These are phyloP conservation scores for Eryngium alpinum DNA, from an alignment of 140 eudicot genomes.

Conservation along the genomic window DNA sequence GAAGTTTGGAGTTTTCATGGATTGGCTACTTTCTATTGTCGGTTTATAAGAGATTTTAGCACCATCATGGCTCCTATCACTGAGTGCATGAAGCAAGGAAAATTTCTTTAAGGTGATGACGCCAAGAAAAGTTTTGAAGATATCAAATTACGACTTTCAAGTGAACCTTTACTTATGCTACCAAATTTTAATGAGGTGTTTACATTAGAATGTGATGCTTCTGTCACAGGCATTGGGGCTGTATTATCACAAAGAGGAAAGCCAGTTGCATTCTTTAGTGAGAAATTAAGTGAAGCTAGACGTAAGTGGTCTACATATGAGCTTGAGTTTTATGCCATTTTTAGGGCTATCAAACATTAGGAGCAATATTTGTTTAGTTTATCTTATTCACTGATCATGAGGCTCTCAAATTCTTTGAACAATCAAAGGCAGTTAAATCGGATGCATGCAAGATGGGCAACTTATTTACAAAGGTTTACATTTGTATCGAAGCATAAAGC, in stretches of 20 bases:
- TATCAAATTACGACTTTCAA: background rate
- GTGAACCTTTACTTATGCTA: background rate
- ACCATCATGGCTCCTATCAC: background rate
- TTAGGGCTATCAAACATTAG: constrained; percentile 5
- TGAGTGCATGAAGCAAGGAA: background rate
- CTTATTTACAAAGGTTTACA: background rate
- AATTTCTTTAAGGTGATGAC: background rate
- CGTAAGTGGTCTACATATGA: too few relatives aligned
- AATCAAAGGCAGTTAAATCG: background rate
- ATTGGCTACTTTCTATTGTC: background rate
- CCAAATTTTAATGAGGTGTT: background rate
- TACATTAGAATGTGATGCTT: background rate
- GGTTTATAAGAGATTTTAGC: background rate
- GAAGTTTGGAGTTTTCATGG: background rate
- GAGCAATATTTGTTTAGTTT: constrained; percentile 17
- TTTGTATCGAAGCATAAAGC: constrained; percentile 10
- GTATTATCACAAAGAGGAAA: background rate
- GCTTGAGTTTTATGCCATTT: constrained; percentile 7
- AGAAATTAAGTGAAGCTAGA: too few relatives aligned
- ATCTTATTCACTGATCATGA: background rate
- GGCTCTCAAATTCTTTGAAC: background rate
- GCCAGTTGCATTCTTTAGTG: too few relatives aligned
- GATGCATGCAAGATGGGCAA: background rate
- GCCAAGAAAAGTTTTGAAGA: background rate
- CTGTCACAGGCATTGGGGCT: background rate